Evolutionary conservation across 73 alveolate species (phyloP).

Genomic region (Paramecium caudatum): DNA sequence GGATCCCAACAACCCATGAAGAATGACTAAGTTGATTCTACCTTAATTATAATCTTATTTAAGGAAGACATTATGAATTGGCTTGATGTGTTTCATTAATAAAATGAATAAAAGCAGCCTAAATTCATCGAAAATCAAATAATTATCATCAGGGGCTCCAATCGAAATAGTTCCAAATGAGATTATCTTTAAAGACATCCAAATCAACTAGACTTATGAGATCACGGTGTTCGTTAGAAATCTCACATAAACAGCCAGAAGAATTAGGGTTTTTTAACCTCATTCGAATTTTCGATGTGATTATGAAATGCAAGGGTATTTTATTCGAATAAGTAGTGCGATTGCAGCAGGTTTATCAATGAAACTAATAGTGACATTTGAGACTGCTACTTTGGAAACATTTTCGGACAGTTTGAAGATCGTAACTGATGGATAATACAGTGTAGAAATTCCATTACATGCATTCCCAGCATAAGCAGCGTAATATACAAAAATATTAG

Average conservation of each 20-base stretch:
- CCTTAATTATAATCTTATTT: background rate
- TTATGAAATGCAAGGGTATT: constrained; percentile 81
- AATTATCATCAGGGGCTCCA: constrained; percentile 80
- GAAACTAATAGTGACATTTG: constrained; percentile 94
- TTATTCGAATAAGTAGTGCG: constrained; percentile 72
- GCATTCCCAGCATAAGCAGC: constrained; percentile 97
- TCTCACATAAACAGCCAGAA: constrained; percentile 91
- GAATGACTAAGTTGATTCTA: background rate
- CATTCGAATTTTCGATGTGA: constrained; percentile 89
- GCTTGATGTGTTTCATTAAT: background rate
- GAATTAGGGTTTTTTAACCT: constrained; percentile 95
- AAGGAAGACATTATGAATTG: background rate
- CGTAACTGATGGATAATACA: constrained; percentile 89
- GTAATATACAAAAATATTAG: background rate
- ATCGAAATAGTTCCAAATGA: constrained; percentile 93
- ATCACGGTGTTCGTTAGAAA: constrained; percentile 95
- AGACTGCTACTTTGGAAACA: constrained; percentile 94
- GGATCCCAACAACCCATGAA: constrained; percentile 35
- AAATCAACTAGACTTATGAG: constrained; percentile 96
- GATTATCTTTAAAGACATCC: constrained; percentile 93
- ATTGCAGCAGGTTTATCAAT: constrained; percentile 97
- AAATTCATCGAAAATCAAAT: constrained; percentile 60
- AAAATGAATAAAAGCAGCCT: constrained; percentile 40
- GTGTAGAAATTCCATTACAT: constrained; percentile 90
- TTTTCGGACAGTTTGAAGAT: constrained; percentile 93